Conservation (phyloP, 345 rosid species). For the Eucalyptus curtisii region DNA sequence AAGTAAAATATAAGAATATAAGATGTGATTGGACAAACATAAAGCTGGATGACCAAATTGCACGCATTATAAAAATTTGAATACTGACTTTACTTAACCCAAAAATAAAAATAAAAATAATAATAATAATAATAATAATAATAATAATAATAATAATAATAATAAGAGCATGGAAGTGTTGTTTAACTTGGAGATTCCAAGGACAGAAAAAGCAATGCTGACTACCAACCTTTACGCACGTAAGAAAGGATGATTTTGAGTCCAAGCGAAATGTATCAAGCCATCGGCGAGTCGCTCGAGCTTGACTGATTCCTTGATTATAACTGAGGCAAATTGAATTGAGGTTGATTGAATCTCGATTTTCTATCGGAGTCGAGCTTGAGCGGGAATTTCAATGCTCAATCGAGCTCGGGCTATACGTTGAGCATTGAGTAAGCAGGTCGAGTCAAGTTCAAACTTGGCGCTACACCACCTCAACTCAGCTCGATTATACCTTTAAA, state of each 20-base stretch:
- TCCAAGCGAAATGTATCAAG: not conserved
- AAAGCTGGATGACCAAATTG: not conserved
- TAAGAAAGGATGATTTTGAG: not conserved
- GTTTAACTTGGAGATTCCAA: not conserved
- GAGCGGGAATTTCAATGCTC: not conserved
- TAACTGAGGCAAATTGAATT: not conserved
- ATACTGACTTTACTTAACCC: not conserved
- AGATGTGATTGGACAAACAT: not conserved
- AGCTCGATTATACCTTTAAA: not conserved
- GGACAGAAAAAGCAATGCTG: not conserved
- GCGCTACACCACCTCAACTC: not conserved
- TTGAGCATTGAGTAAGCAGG: not conserved
- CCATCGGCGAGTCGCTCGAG: not conserved
- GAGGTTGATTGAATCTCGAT: not conserved
- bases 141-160: not conserved
- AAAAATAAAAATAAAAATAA: not conserved
- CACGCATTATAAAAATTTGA: not conserved
- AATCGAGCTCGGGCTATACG: not conserved
- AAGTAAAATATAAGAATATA: not conserved
- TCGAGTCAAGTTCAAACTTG: not conserved
- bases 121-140: not conserved
- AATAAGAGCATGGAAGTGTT: not conserved
- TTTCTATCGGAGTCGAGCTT: not conserved
- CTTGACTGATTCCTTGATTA: not conserved
- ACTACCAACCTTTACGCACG: not conserved